These are phyloP conservation scores for Xylaria hypoxylon DNA, from an alignment of 2,329 filamentous ascomycete species.

Conservation along the genomic window DNA sequence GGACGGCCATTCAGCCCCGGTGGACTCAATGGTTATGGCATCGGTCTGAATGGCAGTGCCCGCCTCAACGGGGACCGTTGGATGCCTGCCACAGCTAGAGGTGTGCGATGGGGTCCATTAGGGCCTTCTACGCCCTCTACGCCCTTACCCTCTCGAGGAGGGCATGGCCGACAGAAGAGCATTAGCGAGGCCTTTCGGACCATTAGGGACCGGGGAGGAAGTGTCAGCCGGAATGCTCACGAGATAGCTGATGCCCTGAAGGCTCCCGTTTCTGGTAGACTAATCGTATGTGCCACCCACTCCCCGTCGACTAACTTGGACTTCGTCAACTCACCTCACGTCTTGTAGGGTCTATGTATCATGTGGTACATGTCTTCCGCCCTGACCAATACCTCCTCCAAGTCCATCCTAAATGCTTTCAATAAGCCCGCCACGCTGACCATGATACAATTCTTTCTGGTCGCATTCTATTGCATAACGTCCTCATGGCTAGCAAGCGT, in stretches of 20 bases:
- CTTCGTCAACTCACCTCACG: constrained; percentile 45
- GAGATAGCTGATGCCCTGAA: constrained; percentile 92
- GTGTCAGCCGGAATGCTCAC: constrained; percentile 91
- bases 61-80: constrained; percentile 50
- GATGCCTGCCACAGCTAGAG: constrained; percentile 49
- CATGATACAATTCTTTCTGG: constrained; percentile 91
- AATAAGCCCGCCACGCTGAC: constrained; percentile 92
- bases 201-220: constrained; percentile 83
- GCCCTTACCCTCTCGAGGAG: constrained; percentile 45
- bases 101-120: constrained; percentile 47
- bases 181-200: constrained; percentile 87
- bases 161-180: constrained; percentile 76
- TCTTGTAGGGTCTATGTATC: constrained; percentile 78
- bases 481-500: constrained; percentile 79
- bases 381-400: constrained; percentile 96
- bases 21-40: constrained; percentile 49
- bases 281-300: constrained; percentile 73
- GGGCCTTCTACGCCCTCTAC: constrained; percentile 46
- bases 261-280: constrained; percentile 86
- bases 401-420: constrained; percentile 93
- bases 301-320: constrained; percentile 38
- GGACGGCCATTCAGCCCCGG: constrained; percentile 47
- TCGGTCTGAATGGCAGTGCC: constrained; percentile 49
- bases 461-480: constrained; percentile 86
- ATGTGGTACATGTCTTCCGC: constrained; percentile 97